A percentile compares a stretch with the other conserved stretches of the same genome.
These are phyloP conservation scores for Ogataea nonfermentans DNA, from an alignment of 805 yeast genomes.

Conservation along the genomic window DNA sequence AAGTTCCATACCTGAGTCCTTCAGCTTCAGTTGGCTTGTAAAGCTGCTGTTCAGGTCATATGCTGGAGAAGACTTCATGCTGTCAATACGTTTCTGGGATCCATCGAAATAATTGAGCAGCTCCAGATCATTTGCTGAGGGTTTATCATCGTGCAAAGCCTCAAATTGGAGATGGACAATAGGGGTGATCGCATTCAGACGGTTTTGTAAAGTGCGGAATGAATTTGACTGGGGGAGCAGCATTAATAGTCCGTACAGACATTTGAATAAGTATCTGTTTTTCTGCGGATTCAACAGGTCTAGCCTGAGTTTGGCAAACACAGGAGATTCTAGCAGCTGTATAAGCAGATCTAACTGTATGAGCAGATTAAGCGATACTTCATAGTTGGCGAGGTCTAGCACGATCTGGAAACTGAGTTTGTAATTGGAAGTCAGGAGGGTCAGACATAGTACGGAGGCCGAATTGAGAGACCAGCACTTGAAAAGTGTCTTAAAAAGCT, in stretches of 20 bases:
- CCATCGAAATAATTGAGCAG: conserved; percentile 47
- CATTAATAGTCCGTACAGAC: conserved; percentile 91
- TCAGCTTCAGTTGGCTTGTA: conserved; percentile 15
- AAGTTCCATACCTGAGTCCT: conserved; percentile 11
- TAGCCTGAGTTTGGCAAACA: conserved; percentile 79
- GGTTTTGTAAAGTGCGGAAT: conserved; percentile 72
- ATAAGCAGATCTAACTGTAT: conserved; percentile 88
- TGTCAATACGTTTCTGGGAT: conserved; percentile 41
- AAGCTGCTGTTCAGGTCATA: conserved; percentile 12
- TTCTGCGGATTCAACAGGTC: conserved; percentile 86
- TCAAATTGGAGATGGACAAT: conserved; percentile 28
- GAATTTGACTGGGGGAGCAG: conserved; percentile 91
- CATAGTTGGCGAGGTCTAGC: conserved; percentile 76
- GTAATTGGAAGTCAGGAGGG: conserved; percentile 83
- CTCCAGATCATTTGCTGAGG: conserved; percentile 23
- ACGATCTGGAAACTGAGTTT: conserved; percentile 83
- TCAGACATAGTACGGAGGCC: conserved; percentile 81
- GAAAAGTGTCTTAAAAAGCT: conserved; percentile 71
- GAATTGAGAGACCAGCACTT: conserved; percentile 91
- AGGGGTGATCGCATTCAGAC: conserved; percentile 63
- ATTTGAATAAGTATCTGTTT: conserved; percentile 77
- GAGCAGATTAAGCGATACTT: conserved; percentile 71
- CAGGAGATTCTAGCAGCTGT: conserved; percentile 89
- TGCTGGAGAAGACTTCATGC: conserved; percentile 12
- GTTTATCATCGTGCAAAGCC: conserved; percentile 27